Evolutionary conservation across 345 rosid species (phyloP).

Genomic region (Euphorbia peplus): DNA sequence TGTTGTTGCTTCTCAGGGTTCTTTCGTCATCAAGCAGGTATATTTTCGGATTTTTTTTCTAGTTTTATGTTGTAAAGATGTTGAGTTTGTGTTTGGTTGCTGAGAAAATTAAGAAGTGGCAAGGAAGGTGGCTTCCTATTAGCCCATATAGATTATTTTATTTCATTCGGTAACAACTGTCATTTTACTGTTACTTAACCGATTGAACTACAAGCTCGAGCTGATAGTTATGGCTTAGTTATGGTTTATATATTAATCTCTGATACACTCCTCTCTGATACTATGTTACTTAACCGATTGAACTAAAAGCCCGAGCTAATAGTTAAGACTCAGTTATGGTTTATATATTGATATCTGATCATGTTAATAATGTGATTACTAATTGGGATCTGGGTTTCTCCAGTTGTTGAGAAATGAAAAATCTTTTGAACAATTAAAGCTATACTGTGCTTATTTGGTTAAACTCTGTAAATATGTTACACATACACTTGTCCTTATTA

Average conservation of each 20-base stretch:
- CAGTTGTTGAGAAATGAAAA: not conserved
- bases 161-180: too few species aligned
- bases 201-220: too few species aligned
- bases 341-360: not conserved
- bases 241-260: too few species aligned
- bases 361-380: not conserved
- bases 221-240: too few species aligned
- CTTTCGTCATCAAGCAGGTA: conserved; percentile 90
- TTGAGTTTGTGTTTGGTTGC: not conserved
- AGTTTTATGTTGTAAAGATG: not conserved
- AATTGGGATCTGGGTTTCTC: not conserved
- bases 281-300: too few species aligned
- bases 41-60: not conserved
- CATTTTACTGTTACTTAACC: too few species aligned
- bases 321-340: too few species aligned
- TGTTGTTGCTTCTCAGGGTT: conserved; percentile 55
- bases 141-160: too few species aligned
- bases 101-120: not conserved
- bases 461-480: not conserved
- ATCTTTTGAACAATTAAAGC: not conserved
- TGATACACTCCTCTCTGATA: too few species aligned
- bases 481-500: too few species aligned
- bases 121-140: too few species aligned
- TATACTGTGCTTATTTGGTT: not conserved
- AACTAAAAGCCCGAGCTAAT: too few species aligned